A percentile compares a stretch with the other conserved stretches of the same genome.
These are phyloP conservation scores for Fusarium coffeatum DNA, from an alignment of 2,329 filamentous ascomycete genomes.

Conservation along the genomic window DNA sequence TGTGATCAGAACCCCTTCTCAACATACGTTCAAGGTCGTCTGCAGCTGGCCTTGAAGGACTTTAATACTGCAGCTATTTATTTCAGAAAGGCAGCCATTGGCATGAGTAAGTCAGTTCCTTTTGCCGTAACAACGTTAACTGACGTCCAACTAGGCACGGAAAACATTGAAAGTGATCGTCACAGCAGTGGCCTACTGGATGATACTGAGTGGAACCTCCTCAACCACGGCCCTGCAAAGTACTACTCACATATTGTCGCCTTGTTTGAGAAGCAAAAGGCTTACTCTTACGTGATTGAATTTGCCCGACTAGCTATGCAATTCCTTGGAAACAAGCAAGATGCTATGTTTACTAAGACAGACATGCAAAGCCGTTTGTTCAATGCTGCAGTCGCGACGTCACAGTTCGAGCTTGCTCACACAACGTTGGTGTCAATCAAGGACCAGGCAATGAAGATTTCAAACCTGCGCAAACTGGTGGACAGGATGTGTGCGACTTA, in stretches of 20 bases:
- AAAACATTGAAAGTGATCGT: slow-evolving; percentile 60
- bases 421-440: slow-evolving; percentile 79
- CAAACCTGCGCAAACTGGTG: slow-evolving; percentile 76
- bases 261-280: slow-evolving; percentile 82
- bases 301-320: slow-evolving; percentile 83
- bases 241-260: slow-evolving; percentile 90
- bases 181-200: slow-evolving; percentile 77
- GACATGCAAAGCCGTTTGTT: slow-evolving; percentile 88
- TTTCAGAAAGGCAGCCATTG: slow-evolving; percentile 86
- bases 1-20: slow-evolving; percentile 69
- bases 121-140: slow-evolving; percentile 15
- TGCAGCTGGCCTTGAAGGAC: slow-evolving; percentile 79
- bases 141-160: slow-evolving; percentile 56
- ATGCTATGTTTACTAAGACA: slow-evolving; percentile 61
- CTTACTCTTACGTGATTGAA: slow-evolving; percentile 83
- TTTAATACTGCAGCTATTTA: slow-evolving; percentile 76
- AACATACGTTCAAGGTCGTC: slow-evolving; percentile 86
- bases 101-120: slow-evolving; percentile 75
- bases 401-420: slow-evolving; percentile 85
- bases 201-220: slow-evolving; percentile 75
- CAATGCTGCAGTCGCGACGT: slow-evolving; percentile 80
- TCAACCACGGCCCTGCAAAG: slow-evolving; percentile 78
- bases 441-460: slow-evolving; percentile 76
- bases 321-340: slow-evolving; percentile 57
- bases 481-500: slow-evolving; percentile 76